phyloP scores from a whole-genome alignment of 208 protist genomes.

The Acanthamoeba royreba region DNA sequence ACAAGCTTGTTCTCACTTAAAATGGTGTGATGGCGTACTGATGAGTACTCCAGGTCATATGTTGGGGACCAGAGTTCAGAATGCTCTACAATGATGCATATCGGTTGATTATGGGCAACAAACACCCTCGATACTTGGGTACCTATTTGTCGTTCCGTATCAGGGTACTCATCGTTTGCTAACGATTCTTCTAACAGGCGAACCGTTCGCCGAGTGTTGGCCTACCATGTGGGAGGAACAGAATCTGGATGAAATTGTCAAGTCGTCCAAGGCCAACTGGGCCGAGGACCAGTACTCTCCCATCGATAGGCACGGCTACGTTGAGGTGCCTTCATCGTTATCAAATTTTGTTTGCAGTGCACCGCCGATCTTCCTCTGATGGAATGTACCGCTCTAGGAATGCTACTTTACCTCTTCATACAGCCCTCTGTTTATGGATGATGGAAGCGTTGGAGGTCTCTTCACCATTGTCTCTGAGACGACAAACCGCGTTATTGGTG shows the following conservation, averaged over 20 bases:
- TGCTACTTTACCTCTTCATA: constrained; percentile 19
- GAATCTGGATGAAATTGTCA: background rate
- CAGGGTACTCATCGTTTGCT: background rate
- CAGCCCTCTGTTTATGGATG: constrained; percentile 29
- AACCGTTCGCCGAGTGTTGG: background rate
- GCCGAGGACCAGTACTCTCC: constrained; percentile 15
- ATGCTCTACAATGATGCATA: constrained; percentile 29
- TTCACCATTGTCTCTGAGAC: constrained; percentile 12
- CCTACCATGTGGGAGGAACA: constrained; percentile 13
- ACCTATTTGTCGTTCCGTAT: background rate
- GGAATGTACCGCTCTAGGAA: background rate
- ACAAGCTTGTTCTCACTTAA: background rate
- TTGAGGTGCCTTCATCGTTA: background rate
- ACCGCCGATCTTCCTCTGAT: background rate
- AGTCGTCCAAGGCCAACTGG: constrained; percentile 19
- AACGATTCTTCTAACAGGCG: background rate
- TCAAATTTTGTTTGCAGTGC: background rate
- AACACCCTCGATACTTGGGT: constrained; percentile 5
- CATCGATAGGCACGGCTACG: constrained; percentile 9
- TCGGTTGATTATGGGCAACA: constrained; percentile 14
- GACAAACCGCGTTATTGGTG: background rate
- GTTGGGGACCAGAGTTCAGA: background rate
- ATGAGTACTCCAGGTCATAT: background rate
- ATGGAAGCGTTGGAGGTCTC: background rate
- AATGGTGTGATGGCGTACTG: background rate